These are phyloP conservation scores for Coniochaeta hoffmannii DNA, from an alignment of 2,329 filamentous ascomycete species.

Conservation along the genomic window DNA sequence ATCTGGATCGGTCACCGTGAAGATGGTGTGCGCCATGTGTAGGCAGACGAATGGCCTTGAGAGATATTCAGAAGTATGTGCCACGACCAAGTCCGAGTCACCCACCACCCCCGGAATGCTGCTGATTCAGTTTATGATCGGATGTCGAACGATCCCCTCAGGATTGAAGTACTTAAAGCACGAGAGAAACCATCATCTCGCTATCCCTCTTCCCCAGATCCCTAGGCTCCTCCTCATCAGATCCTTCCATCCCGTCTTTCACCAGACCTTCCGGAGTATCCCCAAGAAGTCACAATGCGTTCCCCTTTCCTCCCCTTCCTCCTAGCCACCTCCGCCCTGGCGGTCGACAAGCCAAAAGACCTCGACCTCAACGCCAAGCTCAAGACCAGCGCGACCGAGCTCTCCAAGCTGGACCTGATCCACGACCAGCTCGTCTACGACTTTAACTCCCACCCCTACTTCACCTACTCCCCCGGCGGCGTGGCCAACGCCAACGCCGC, in stretches of 20 bases:
- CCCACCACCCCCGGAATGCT: background rate
- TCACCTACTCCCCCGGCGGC: conserved; percentile 34
- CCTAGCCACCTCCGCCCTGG: background rate
- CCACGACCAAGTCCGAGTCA: background rate
- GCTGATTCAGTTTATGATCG: background rate
- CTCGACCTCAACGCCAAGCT: background rate
- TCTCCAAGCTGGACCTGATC: background rate
- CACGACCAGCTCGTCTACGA: conserved; percentile 37
- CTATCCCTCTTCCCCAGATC: background rate
- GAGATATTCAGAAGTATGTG: background rate
- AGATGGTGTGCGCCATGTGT: too few species aligned
- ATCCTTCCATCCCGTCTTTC: background rate
- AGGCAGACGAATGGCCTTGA: too few species aligned
- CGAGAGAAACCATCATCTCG: background rate
- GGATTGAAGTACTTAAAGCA: background rate
- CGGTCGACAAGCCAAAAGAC: background rate
- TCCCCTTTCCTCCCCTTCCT: background rate
- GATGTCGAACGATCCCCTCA: background rate
- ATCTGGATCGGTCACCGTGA: too few species aligned
- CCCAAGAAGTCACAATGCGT: background rate
- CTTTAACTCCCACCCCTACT: conserved; percentile 32
- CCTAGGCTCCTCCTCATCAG: background rate
- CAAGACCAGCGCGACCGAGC: background rate
- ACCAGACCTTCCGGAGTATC: background rate
- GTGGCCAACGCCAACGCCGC: conserved; percentile 45